A percentile compares a stretch with the other conserved stretches of the same genome.
Conservation (phyloP, 768 basidiomycete genomes). For the Galerina sulciceps region DNA sequence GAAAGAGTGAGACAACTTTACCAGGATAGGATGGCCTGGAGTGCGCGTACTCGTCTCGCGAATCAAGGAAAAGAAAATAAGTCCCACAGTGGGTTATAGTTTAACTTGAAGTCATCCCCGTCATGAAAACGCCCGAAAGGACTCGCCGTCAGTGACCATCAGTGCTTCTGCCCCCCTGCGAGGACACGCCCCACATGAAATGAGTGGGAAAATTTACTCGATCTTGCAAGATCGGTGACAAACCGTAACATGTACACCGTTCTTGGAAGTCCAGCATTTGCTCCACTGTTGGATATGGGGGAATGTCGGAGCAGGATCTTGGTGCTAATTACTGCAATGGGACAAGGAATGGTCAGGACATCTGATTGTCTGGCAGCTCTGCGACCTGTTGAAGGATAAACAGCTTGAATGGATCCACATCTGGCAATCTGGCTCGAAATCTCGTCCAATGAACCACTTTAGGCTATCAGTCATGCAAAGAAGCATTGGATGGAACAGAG, state of each 20-base stretch:
- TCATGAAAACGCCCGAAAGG: background rate
- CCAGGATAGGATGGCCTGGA: conserved; percentile 23
- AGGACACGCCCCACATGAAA: background rate
- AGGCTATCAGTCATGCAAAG: background rate
- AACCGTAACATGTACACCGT: background rate
- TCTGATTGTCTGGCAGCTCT: background rate
- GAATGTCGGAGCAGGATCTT: background rate
- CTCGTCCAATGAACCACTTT: background rate
- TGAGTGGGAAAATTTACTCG: background rate
- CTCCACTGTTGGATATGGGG: background rate
- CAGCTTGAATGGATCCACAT: background rate
- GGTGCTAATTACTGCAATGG: background rate
- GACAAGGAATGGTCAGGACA: background rate
- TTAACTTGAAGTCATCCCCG: background rate
- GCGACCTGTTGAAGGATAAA: background rate
- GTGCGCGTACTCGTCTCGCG: background rate
- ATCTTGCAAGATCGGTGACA: background rate
- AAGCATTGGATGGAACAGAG: background rate
- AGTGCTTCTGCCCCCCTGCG: background rate
- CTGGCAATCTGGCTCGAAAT: background rate
- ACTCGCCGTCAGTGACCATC: background rate
- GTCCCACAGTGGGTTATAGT: conserved; percentile 1
- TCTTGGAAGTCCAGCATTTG: background rate
- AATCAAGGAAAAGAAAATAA: background rate
- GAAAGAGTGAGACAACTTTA: conserved; percentile 22